These are phyloP conservation scores for Globisporangium radiosum DNA, from an alignment of 352 stramenopile species.

Conservation along the genomic window DNA sequence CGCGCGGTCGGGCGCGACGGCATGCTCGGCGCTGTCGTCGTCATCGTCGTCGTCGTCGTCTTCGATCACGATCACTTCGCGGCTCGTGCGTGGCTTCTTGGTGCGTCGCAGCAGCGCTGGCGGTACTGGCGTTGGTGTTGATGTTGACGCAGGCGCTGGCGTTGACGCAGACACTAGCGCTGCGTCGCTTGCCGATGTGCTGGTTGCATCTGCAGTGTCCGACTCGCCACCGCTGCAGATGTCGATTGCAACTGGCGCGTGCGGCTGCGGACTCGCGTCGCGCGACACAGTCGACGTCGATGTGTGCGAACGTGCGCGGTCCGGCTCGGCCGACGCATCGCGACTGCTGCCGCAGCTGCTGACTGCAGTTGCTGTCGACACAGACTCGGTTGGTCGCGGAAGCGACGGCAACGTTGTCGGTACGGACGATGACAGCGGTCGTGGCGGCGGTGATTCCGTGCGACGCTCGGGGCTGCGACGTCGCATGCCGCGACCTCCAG, in stretches of 20 bases:
- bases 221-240: neutral
- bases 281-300: too few species aligned
- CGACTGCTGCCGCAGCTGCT: neutral
- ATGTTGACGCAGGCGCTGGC: too few species aligned
- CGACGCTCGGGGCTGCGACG: too few species aligned
- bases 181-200: neutral
- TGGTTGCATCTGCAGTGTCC: neutral
- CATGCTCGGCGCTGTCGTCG: constrained; percentile 15
- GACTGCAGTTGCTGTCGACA: neutral
- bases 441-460: neutral
- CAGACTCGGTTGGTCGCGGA: neutral
- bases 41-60: constrained; percentile 48
- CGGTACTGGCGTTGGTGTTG: neutral
- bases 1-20: constrained; percentile 20
- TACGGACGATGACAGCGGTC: too few species aligned
- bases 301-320: neutral
- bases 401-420: too few species aligned
- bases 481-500: too few species aligned
- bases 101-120: neutral
- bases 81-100: neutral
- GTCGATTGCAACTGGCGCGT: neutral
- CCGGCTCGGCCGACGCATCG: constrained; percentile 1
- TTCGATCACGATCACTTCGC: constrained; percentile 70
- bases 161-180: too few species aligned
- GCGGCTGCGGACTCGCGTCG: too few species aligned